A percentile compares a stretch with the other conserved stretches of the same genome.
Conservation (phyloP, 257 asterid species). For the Buddleja alternifolia region DNA sequence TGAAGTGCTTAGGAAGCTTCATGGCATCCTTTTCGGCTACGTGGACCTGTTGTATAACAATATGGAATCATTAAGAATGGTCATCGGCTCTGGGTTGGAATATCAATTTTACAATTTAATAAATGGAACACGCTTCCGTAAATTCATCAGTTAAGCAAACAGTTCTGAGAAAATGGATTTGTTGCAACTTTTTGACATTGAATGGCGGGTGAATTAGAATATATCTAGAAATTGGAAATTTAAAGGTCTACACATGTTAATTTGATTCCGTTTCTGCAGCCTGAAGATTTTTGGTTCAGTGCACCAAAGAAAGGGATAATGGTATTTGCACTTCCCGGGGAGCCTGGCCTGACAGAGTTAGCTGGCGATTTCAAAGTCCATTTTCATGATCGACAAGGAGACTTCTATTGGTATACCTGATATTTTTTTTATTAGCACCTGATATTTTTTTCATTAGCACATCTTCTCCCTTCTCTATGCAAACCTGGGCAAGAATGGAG, state of each 20-base stretch:
- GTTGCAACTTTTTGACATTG: constrained; percentile 4
- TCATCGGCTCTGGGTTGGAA: background rate
- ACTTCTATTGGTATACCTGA: constrained; percentile 93
- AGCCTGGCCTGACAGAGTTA: constrained; percentile 89
- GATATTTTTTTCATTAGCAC: background rate
- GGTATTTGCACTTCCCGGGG: constrained; percentile 99
- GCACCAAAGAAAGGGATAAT: constrained; percentile 95
- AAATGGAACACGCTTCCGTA: background rate
- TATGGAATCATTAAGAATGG: constrained; percentile 1
- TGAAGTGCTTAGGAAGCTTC: constrained; percentile 14
- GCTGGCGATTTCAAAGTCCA: constrained; percentile 96
- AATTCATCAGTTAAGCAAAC: background rate
- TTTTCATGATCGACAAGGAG: constrained; percentile 98
- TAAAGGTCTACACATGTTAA: constrained; percentile 12
- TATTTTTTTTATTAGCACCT: background rate
- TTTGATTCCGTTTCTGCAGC: constrained; percentile 52
- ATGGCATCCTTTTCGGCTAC: constrained; percentile 21
- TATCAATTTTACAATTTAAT: background rate
- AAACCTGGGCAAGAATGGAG: constrained; percentile 15
- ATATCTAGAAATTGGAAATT: constrained; percentile 13
- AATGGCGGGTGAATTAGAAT: background rate
- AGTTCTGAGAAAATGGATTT: background rate
- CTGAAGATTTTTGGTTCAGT: constrained; percentile 94
- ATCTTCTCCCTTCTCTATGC: background rate
- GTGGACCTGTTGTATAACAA: background rate